phyloP scores from a whole-genome alignment of 768 basidiomycete genomes.

The Dioszegia crocea region DNA sequence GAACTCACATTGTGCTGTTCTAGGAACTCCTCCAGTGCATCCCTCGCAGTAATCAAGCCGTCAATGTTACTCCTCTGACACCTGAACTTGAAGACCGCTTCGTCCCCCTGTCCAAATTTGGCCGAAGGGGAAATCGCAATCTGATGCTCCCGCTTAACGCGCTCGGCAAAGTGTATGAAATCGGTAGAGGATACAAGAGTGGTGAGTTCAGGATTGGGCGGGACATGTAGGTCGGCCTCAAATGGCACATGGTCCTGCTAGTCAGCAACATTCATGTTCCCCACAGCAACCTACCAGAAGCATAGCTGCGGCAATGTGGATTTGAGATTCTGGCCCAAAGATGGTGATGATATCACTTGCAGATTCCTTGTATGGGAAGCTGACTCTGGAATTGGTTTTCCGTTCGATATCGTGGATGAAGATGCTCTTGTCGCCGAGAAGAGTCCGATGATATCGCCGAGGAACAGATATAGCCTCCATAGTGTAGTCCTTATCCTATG shows the following conservation, averaged over 20 bases:
- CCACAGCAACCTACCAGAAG: constrained; percentile 62
- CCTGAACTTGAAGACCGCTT: constrained; percentile 89
- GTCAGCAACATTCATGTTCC: constrained; percentile 1
- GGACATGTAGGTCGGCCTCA: constrained; percentile 89
- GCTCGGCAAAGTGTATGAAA: constrained; percentile 78
- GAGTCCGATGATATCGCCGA: constrained; percentile 86
- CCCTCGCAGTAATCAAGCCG: constrained; percentile 79
- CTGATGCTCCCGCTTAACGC: constrained; percentile 88
- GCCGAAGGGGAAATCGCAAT: constrained; percentile 81
- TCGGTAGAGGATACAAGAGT: constrained; percentile 72
- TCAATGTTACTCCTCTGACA: constrained; percentile 94
- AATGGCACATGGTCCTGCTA: constrained; percentile 89
- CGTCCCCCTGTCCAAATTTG: constrained; percentile 63
- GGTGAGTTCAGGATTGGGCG: constrained; percentile 73
- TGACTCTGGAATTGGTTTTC: constrained; percentile 87
- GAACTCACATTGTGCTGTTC: constrained; percentile 72
- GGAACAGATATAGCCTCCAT: constrained; percentile 91
- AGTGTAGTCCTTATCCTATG: constrained; percentile 91
- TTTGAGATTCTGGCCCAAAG: constrained; percentile 93
- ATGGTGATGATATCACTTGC: constrained; percentile 80
- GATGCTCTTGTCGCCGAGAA: constrained; percentile 92
- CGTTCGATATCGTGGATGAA: constrained; percentile 95
- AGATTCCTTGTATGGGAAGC: constrained; percentile 57
- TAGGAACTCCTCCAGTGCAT: constrained; percentile 89
- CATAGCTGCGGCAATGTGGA: constrained; percentile 95